Conservation (phyloP, 106 monocot genomes). For the Agapanthus africanus region DNA sequence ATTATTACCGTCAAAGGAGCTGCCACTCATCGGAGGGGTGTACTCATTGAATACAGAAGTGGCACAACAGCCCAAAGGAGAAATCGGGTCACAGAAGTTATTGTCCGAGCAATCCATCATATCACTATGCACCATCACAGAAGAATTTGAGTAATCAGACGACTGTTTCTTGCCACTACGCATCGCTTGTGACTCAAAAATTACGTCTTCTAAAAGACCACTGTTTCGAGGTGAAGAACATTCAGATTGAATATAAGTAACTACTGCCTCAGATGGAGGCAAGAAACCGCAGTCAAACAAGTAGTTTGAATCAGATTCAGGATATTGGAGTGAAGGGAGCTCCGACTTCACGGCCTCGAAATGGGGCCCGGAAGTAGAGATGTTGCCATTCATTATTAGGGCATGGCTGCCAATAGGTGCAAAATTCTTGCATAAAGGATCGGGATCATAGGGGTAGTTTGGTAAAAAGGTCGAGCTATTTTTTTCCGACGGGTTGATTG, state of each 20-base stretch:
- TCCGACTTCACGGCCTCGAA: slow-evolving; percentile 58
- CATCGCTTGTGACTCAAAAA: slow-evolving; percentile 21
- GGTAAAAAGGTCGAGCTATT: slow-evolving; percentile 19
- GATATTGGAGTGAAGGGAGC: slow-evolving; percentile 99
- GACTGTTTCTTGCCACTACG: slow-evolving; percentile 10
- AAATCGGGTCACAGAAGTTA: slow-evolving; percentile 19
- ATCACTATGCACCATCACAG: slow-evolving; percentile 12
- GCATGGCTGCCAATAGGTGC: slow-evolving; percentile 47
- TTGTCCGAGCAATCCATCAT: not conserved
- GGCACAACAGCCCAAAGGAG: slow-evolving; percentile 27
- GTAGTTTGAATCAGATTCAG: slow-evolving; percentile 22
- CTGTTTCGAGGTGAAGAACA: slow-evolving; percentile 16
- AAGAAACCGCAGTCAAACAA: slow-evolving; percentile 3
- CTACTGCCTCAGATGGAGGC: slow-evolving; percentile 11
- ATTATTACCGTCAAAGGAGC: slow-evolving; percentile 14
- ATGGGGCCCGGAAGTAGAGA: slow-evolving; percentile 58
- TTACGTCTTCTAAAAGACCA: slow-evolving; percentile 38
- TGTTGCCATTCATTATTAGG: slow-evolving; percentile 42
- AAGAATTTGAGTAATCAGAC: slow-evolving; percentile 13
- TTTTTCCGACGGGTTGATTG: slow-evolving; percentile 14
- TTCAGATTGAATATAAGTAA: slow-evolving; percentile 26
- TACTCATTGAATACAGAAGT: slow-evolving; percentile 34
- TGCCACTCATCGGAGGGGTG: slow-evolving; percentile 28
- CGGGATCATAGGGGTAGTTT: slow-evolving; percentile 30
- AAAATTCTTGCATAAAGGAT: slow-evolving; percentile 14